phyloP scores from a whole-genome alignment of 2,329 filamentous ascomycete species.

The Cytospora chrysosperma region DNA sequence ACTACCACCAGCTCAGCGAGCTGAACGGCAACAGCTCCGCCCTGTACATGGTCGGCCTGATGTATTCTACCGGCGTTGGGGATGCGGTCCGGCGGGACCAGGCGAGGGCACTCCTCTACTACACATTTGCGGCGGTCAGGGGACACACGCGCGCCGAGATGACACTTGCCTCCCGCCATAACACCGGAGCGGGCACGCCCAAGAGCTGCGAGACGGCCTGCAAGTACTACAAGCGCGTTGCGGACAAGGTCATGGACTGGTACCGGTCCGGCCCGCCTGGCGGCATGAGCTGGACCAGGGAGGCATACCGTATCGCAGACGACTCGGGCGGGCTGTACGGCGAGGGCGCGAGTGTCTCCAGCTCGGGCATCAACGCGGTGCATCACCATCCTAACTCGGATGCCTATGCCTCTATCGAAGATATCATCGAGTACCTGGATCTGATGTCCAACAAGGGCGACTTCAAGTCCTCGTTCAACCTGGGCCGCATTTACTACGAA shows the following conservation, averaged over 20 bases:
- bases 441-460: slow-evolving; percentile 89
- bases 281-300: slow-evolving; percentile 72
- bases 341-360: slow-evolving; percentile 87
- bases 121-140: slow-evolving; percentile 85
- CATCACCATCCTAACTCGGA: slow-evolving; percentile 73
- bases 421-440: slow-evolving; percentile 92
- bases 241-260: slow-evolving; percentile 88
- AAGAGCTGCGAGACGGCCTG: slow-evolving; percentile 83
- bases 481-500: slow-evolving; percentile 86
- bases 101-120: slow-evolving; percentile 87
- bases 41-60: slow-evolving; percentile 92
- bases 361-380: slow-evolving; percentile 79
- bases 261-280: slow-evolving; percentile 88
- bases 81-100: slow-evolving; percentile 80
- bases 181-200: slow-evolving; percentile 79
- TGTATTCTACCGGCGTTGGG: slow-evolving; percentile 91
- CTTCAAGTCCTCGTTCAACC: slow-evolving; percentile 79
- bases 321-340: slow-evolving; percentile 91
- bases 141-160: slow-evolving; percentile 87
- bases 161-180: slow-evolving; percentile 85
- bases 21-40: slow-evolving; percentile 85
- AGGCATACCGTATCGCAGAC: slow-evolving; percentile 85
- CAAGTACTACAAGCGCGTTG: slow-evolving; percentile 88
- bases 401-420: slow-evolving; percentile 81
- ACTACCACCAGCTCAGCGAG: slow-evolving; percentile 76